Evolutionary conservation across 176 grass and related monocot species (phyloP).

Genomic region (Aegilops longissima): DNA sequence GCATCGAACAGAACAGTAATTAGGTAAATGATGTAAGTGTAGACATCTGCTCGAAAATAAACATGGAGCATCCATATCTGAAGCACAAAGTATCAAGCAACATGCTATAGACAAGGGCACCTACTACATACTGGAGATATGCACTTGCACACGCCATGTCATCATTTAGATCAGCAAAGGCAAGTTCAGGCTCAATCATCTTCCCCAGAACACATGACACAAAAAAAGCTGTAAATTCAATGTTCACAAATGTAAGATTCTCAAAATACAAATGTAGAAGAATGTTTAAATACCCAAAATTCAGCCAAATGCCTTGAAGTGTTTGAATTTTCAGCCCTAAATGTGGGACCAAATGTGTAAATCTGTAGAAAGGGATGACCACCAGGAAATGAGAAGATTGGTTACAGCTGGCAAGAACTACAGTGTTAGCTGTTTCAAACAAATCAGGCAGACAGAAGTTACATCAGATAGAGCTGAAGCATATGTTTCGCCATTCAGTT

Average conservation of each 20-base stretch:
- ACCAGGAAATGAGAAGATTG: constrained; percentile 25
- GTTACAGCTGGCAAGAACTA: constrained; percentile 25
- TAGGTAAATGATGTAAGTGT: constrained; percentile 18
- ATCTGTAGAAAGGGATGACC: constrained; percentile 56
- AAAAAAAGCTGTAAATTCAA: constrained; percentile 38
- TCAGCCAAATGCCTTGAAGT: constrained; percentile 98
- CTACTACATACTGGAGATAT: constrained; percentile 99
- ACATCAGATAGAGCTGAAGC: constrained; percentile 95
- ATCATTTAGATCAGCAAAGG: constrained; percentile 97
- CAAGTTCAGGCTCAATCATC: constrained; percentile 99
- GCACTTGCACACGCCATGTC: constrained; percentile 99
- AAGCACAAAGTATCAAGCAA: constrained; percentile 23
- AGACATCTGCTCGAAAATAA: constrained; percentile 13
- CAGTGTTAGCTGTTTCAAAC: constrained; percentile 21
- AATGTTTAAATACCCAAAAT: constrained; percentile 86
- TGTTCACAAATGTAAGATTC: constrained; percentile 20
- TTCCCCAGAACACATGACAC: constrained; percentile 35
- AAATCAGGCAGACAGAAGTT: constrained; percentile 39
- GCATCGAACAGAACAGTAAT: constrained; percentile 29
- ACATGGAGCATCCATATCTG: not conserved
- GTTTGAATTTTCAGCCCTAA: constrained; percentile 99
- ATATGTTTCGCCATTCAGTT: constrained; percentile 96
- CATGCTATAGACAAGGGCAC: constrained; percentile 51
- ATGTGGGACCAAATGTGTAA: constrained; percentile 97
- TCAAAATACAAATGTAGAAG: constrained; percentile 21